Percentiles rank a stretch among this genome's conserved stretches.
phyloP scores from a whole-genome alignment of 2,329 filamentous ascomycete species.

The Exophiala bonariae region DNA sequence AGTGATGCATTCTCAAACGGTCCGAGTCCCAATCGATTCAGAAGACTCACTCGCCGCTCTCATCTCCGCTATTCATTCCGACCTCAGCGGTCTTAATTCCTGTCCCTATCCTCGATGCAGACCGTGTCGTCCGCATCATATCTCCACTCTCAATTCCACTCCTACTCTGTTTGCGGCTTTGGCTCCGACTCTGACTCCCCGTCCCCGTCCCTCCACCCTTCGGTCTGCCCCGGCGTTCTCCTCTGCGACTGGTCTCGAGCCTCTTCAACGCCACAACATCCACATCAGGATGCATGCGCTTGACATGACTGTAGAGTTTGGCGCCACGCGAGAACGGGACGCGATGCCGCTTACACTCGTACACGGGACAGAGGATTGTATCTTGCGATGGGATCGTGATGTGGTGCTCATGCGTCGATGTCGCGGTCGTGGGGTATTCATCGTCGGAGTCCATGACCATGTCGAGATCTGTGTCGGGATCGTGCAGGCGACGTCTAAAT shows the following conservation, averaged over 20 bases:
- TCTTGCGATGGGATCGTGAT: neutral
- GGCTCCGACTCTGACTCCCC: slow-evolving; percentile 8
- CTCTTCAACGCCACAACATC: slow-evolving; percentile 25
- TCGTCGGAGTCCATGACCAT: neutral
- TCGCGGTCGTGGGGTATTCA: too few species aligned
- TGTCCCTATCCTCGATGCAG: too few species aligned
- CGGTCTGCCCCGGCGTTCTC: slow-evolving; percentile 18
- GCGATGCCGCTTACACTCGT: slow-evolving; percentile 13
- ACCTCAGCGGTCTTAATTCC: too few species aligned
- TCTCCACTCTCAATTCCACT: too few species aligned
- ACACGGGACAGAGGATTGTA: slow-evolving; percentile 24
- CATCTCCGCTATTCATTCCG: too few species aligned
- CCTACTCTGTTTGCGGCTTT: too few species aligned
- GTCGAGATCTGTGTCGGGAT: slow-evolving; percentile 3
- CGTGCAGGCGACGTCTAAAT: too few species aligned
- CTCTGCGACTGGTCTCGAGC: slow-evolving; percentile 13
- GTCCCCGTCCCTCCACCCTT: slow-evolving; percentile 9
- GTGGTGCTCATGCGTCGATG: too few species aligned
- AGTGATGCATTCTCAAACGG: too few species aligned
- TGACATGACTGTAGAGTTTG: slow-evolving; percentile 26
- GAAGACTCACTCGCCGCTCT: too few species aligned
- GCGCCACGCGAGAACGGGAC: slow-evolving; percentile 19
- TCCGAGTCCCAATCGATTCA: too few species aligned
- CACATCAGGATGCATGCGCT: slow-evolving; percentile 26
- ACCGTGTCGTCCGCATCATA: too few species aligned